Evolutionary conservation across 306 rosid species (phyloP), one percentile per base, ranked within the genome.

Genomic region (Gillenia trifoliata): DNA sequence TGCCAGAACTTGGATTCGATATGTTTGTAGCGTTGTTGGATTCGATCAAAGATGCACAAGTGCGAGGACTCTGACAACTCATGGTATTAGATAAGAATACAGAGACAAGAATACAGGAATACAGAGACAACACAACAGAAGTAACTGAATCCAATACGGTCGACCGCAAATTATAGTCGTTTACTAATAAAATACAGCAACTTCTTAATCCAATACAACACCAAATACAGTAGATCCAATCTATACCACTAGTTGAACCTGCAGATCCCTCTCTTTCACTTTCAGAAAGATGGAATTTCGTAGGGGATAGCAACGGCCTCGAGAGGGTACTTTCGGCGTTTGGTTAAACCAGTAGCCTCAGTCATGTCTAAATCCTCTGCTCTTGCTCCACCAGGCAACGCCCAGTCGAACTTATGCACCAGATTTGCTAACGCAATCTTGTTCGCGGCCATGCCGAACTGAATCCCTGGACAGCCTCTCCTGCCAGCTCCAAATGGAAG

Each of bases 401-500:
- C 20, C 68, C 87, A 78, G 16, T 86, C 47, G 31, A 83, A 86
- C 15, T 78, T 84, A 38, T 74, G 78, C 4, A 80, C 31, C 1
- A 82, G 69, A 55, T 82, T 82, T 1, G 89, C 86, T 3, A 80
- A 23, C 50, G 66, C 83, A 77, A 82, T 26, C 57, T 85, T 81
- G 56, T 41, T 63, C 0, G 65, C 61, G 1, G 75, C 55, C 71
- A 60, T 74, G 40, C 77, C 86, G 74, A 79, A 82, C 15, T 17
- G 22, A 34, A 34, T 40, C 3, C 83, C 89, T 0, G 86, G 87
- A 30, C 89, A 83, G 5, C 40, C 19, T 6, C 75, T 71, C 64
- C 75, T 22, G 2, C 75, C 75, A 13, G 34, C 83, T 1, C 89
- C 87, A 11, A 86, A 83, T 13, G 89, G 89, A 36, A 86, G 47